Evolutionary conservation across 805 yeast genomes (phyloP).

Genomic region (Brettanomyces nanus): DNA sequence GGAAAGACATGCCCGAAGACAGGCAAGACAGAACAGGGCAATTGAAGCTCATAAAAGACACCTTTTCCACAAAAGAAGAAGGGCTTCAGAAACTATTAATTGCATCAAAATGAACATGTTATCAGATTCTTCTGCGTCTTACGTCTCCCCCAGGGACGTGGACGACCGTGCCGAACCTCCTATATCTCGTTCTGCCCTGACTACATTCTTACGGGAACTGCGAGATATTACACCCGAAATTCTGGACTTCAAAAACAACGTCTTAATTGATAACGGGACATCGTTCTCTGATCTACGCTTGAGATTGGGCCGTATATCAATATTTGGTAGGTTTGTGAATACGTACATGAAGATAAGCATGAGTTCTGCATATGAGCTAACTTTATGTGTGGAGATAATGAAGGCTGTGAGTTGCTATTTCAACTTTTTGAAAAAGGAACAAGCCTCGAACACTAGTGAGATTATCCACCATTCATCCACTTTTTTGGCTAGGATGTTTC

Average conservation of each 20-base stretch:
- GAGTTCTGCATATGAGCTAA: not conserved
- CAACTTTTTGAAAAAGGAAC: not conserved
- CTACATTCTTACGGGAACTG: not conserved
- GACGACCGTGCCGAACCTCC: not conserved
- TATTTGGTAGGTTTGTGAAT: not conserved
- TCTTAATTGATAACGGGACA: not conserved
- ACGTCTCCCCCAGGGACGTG: not conserved
- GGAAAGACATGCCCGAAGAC: not conserved
- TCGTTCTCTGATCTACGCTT: not conserved
- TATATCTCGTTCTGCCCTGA: not conserved
- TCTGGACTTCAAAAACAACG: not conserved
- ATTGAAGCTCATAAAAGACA: not conserved
- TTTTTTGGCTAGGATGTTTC: constrained; percentile 1
- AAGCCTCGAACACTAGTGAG: not conserved
- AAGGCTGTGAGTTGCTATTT: not conserved
- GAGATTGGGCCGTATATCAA: not conserved
- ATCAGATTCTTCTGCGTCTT: not conserved
- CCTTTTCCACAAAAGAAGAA: not conserved
- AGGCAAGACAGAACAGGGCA: not conserved
- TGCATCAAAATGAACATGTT: not conserved
- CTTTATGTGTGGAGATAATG: not conserved
- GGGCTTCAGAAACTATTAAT: not conserved
- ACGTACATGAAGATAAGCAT: not conserved
- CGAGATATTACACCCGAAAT: not conserved
- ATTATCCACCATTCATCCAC: not conserved